phyloP scores from a whole-genome alignment of 2,329 filamentous ascomycete species.

The Fusarium incarnatum region DNA sequence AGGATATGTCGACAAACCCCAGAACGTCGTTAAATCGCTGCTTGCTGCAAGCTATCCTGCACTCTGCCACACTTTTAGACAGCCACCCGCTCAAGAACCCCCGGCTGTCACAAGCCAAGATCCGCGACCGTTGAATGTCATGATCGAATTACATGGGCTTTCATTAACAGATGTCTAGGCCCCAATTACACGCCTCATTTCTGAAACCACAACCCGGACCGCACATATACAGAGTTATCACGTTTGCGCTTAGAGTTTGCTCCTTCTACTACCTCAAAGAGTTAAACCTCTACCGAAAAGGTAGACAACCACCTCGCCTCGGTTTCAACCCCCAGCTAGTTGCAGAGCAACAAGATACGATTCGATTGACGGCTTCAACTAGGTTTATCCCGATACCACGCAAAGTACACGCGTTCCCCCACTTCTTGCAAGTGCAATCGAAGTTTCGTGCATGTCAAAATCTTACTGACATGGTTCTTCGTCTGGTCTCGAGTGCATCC shows the following conservation, averaged over 20 bases:
- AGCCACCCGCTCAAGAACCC: conserved; percentile 26
- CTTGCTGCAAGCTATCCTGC: conserved; percentile 28
- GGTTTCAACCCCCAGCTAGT: conserved; percentile 32
- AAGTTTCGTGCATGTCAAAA: conserved; percentile 29
- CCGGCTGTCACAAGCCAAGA: conserved; percentile 28
- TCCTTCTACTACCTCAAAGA: conserved; percentile 23
- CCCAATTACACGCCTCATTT: conserved; percentile 23
- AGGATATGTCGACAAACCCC: conserved; percentile 23
- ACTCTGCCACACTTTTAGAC: conserved; percentile 30
- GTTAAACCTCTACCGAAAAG: conserved; percentile 17
- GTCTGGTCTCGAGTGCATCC: conserved; percentile 33
- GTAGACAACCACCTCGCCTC: conserved; percentile 28
- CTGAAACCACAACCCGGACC: conserved; percentile 35
- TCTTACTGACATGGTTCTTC: conserved; percentile 37
- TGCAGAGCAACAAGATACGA: conserved; percentile 4
- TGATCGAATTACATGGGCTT: conserved; percentile 27
- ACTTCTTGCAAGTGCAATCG: conserved; percentile 19
- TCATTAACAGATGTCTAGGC: conserved; percentile 26
- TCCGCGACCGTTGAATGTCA: conserved; percentile 31
- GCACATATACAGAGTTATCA: conserved; percentile 8
- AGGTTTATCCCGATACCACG: conserved; percentile 10
- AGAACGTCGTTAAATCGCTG: conserved; percentile 27
- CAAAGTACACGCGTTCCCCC: conserved; percentile 17
- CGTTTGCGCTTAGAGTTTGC: conserved; percentile 19
- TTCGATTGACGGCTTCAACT: conserved; percentile 14